Conservation (phyloP, 1,284 basidiomycete species). For the Chondrostereum purpureum region DNA sequence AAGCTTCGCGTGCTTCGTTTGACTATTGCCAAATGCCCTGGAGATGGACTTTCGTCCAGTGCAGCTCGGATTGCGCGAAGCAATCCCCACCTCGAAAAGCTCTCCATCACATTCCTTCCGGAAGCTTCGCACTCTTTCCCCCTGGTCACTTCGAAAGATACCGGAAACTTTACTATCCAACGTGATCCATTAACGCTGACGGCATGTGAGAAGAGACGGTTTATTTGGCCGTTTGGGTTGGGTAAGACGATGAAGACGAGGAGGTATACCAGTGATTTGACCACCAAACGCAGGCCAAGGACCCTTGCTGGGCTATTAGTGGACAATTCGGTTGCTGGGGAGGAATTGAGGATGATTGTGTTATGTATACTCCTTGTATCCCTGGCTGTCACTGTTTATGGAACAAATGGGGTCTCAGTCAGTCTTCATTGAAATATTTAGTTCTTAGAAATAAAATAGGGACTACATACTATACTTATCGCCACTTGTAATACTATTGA, state of each 20-base stretch:
- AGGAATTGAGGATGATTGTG: constrained; percentile 57
- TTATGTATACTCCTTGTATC: constrained; percentile 48
- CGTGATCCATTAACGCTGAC: constrained; percentile 36
- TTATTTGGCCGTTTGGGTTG: constrained; percentile 35
- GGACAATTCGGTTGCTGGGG: constrained; percentile 57
- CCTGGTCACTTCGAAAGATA: constrained; percentile 23
- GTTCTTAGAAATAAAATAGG: too few species aligned
- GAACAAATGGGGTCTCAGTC: too few species aligned
- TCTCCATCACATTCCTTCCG: constrained; percentile 56
- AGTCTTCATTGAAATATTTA: too few species aligned
- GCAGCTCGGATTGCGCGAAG: constrained; percentile 53
- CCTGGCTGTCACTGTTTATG: constrained; percentile 32
- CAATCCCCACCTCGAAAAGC: constrained; percentile 57
- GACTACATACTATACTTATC: too few species aligned
- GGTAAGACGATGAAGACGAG: constrained; percentile 28
- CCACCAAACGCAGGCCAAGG: constrained; percentile 26
- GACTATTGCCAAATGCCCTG: constrained; percentile 56
- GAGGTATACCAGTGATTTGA: constrained; percentile 40
- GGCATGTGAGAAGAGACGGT: constrained; percentile 28
- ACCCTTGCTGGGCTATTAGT: constrained; percentile 36
- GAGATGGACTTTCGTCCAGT: constrained; percentile 53
- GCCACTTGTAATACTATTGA: too few species aligned
- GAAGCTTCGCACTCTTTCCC: constrained; percentile 30
- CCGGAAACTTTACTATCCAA: constrained; percentile 48
- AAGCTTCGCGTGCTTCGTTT: constrained; percentile 54